phyloP scores from a whole-genome alignment of 148 eudicot species.

The Cornus controversa region DNA sequence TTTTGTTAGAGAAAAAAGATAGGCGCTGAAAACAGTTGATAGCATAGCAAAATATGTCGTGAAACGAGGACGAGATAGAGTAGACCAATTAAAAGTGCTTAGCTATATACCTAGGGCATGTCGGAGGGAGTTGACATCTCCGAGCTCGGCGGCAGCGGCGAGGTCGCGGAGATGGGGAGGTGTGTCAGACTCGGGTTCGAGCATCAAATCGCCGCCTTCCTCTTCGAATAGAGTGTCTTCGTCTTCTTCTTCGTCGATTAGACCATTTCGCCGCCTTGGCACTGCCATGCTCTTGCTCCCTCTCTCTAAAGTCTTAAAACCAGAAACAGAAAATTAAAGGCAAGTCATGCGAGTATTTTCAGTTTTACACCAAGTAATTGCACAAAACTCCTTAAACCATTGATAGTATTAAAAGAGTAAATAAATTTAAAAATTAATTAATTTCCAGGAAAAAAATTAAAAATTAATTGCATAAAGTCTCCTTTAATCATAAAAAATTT shows the following conservation, averaged over 20 bases:
- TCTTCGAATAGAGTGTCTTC: slow-evolving; percentile 49
- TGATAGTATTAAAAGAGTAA: no score
- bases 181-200: slow-evolving; percentile 37
- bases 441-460: no score
- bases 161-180: slow-evolving; percentile 73
- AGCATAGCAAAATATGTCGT: not conserved
- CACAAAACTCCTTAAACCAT: no score
- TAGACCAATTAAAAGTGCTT: no score
- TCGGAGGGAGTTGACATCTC: slow-evolving; percentile 62
- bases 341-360: no score
- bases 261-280: slow-evolving; percentile 33
- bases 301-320: no score
- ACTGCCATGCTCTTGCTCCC: slow-evolving; percentile 49
- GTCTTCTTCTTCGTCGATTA: slow-evolving; percentile 59
- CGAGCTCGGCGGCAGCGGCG: slow-evolving; percentile 50
- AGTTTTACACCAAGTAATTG: no score
- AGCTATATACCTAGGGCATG: slow-evolving; percentile 56
- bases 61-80: not conserved
- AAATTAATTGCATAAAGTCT: no score
- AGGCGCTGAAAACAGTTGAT: not conserved
- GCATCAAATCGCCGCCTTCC: slow-evolving; percentile 25
- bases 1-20: not conserved
- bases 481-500: no score
- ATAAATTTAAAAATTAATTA: no score
- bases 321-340: no score